These are phyloP conservation scores for Floccularia luteovirens DNA, from an alignment of 768 basidiomycete genomes.

Conservation along the genomic window DNA sequence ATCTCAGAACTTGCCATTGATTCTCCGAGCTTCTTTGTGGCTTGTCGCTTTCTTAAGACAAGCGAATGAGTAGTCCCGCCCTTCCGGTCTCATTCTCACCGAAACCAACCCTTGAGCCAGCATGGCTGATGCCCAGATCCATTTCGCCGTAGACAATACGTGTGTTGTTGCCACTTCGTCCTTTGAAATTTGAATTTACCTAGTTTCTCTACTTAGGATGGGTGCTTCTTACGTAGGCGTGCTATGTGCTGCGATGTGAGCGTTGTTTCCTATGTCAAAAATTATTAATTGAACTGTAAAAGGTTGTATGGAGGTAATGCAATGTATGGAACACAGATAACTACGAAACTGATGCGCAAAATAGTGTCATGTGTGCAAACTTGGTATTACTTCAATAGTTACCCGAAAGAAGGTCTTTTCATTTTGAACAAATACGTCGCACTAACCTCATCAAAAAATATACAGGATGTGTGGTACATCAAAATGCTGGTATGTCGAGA, in stretches of 20 bases:
- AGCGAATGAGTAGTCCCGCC: constrained; percentile 10
- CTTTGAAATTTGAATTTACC: neutral
- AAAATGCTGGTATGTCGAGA: constrained; percentile 31
- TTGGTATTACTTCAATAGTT: constrained; percentile 47
- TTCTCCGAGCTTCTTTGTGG: constrained; percentile 10
- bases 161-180: constrained; percentile 12
- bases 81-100: constrained; percentile 7
- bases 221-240: constrained; percentile 45
- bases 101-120: constrained; percentile 2
- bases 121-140: constrained; percentile 12
- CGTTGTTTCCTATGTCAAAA: constrained; percentile 1
- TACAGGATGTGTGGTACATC: constrained; percentile 43
- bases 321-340: neutral
- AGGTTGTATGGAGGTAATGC: constrained; percentile 48
- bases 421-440: neutral
- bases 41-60: constrained; percentile 18
- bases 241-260: constrained; percentile 38
- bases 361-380: constrained; percentile 51
- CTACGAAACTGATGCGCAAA: constrained; percentile 2
- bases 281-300: neutral
- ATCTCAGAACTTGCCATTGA: constrained; percentile 7
- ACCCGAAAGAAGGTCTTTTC: constrained; percentile 23
- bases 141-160: constrained; percentile 25
- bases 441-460: neutral
- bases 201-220: constrained; percentile 25